A percentile compares a stretch with the other conserved stretches of the same genome.
Conservation (phyloP, 208 protist species). For the Leishmania braziliensis region DNA sequence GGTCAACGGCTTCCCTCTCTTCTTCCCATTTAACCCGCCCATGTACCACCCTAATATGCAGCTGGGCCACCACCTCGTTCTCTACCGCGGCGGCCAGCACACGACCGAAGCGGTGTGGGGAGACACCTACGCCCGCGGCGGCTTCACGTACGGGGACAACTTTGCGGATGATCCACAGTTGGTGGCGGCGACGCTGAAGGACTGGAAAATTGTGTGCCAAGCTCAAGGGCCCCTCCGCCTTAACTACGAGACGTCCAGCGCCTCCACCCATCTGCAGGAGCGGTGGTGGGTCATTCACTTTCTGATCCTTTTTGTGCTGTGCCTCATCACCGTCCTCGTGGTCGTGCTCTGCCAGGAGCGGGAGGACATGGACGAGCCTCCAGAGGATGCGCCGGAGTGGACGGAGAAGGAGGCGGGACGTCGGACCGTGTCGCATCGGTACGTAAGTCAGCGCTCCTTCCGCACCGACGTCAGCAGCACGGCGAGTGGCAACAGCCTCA, state of each 20-base stretch:
- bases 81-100: constrained; percentile 11
- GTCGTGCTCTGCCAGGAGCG: constrained; percentile 40
- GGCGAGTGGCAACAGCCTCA: background rate
- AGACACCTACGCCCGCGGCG: constrained; percentile 24
- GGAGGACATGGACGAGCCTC: constrained; percentile 55
- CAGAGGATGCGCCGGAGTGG: constrained; percentile 46
- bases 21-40: background rate
- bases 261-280: constrained; percentile 12
- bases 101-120: constrained; percentile 17
- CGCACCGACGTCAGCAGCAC: background rate
- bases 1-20: constrained; percentile 13
- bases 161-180: background rate
- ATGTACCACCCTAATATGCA: constrained; percentile 1
- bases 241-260: constrained; percentile 15
- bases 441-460: constrained; percentile 32
- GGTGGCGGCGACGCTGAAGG: background rate
- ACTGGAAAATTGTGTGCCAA: constrained; percentile 32
- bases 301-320: constrained; percentile 29
- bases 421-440: constrained; percentile 26
- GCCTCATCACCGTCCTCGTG: constrained; percentile 32
- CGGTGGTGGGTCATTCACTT: constrained; percentile 40
- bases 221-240: constrained; percentile 20
- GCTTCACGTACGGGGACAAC: constrained; percentile 32
- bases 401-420: constrained; percentile 25
- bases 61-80: constrained; percentile 16